These are phyloP conservation scores for Citrus trifoliata DNA, from an alignment of 345 rosid genomes.

Conservation along the genomic window DNA sequence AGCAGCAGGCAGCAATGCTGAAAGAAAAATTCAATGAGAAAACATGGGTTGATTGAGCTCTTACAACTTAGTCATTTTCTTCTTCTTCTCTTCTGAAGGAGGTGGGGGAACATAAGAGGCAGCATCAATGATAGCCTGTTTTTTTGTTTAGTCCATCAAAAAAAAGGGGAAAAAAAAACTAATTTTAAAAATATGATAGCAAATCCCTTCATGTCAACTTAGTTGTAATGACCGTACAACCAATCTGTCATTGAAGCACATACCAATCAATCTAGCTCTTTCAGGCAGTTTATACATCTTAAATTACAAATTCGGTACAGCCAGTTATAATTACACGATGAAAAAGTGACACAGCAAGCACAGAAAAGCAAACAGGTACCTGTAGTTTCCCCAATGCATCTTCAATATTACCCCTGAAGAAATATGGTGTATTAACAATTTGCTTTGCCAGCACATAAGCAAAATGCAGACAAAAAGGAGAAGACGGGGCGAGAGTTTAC, in stretches of 20 bases:
- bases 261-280: neutral
- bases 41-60: slow-evolving; percentile 12
- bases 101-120: slow-evolving; percentile 96
- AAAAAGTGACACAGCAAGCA: neutral
- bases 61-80: slow-evolving; percentile 78
- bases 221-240: neutral
- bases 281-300: neutral
- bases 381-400: slow-evolving; percentile 88
- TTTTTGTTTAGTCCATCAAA: slow-evolving; percentile 8
- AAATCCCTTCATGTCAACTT: neutral
- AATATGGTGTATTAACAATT: slow-evolving; percentile 15
- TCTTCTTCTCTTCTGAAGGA: slow-evolving; percentile 97
- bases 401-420: slow-evolving; percentile 81
- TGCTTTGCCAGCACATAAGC: neutral
- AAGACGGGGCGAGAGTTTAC: slow-evolving; percentile 30
- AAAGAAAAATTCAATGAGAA: neutral
- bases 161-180: neutral
- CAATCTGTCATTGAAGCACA: neutral
- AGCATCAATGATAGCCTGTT: slow-evolving; percentile 82
- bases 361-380: slow-evolving; percentile 36
- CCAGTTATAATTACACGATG: neutral
- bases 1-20: neutral
- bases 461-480: neutral
- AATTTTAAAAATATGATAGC: neutral
- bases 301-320: neutral